Percentiles rank a stretch among this genome's conserved stretches.
These are phyloP conservation scores for Gastrolobium villosum DNA, from an alignment of 306 rosid genomes.

Conservation along the genomic window DNA sequence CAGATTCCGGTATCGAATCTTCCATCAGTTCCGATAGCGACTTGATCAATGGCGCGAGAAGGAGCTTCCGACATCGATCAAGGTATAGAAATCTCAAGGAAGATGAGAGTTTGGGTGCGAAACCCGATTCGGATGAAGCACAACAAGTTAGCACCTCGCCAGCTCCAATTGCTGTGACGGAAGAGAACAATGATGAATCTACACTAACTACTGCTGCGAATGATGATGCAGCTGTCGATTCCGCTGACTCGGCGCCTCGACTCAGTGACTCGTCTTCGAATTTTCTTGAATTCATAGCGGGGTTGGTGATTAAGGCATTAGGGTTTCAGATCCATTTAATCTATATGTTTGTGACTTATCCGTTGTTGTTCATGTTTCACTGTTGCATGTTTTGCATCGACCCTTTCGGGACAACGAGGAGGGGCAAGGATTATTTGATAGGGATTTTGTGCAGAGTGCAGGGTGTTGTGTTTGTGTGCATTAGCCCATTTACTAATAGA, in stretches of 20 bases:
- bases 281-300: conserved; percentile 56
- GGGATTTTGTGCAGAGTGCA: conserved; percentile 43
- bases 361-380: conserved; percentile 53
- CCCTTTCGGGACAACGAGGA: conserved; percentile 63
- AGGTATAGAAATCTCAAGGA: conserved; percentile 40
- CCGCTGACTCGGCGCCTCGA: conserved; percentile 48
- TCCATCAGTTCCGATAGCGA: conserved; percentile 41
- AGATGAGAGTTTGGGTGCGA: conserved; percentile 34
- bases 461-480: conserved; percentile 25
- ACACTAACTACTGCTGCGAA: conserved; percentile 58
- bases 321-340: conserved; percentile 65
- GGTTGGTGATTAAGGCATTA: conserved; percentile 65
- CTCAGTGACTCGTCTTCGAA: conserved; percentile 54
- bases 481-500: conserved; percentile 50
- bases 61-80: conserved; percentile 33
- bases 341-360: conserved; percentile 57
- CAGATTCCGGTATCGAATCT: conserved; percentile 32
- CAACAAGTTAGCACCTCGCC: conserved; percentile 7
- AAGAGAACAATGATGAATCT: conserved; percentile 56
- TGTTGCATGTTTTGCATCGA: conserved; percentile 60
- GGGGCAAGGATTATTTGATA: conserved; percentile 46
- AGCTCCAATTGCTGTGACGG: conserved; percentile 27
- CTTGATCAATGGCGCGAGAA: conserved; percentile 35
- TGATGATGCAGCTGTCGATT: conserved; percentile 38
- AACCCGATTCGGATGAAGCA: conserved; percentile 42